These are phyloP conservation scores for Rhodomyrtus psidioides DNA, from an alignment of 441 rosid genomes.

Conservation along the genomic window DNA sequence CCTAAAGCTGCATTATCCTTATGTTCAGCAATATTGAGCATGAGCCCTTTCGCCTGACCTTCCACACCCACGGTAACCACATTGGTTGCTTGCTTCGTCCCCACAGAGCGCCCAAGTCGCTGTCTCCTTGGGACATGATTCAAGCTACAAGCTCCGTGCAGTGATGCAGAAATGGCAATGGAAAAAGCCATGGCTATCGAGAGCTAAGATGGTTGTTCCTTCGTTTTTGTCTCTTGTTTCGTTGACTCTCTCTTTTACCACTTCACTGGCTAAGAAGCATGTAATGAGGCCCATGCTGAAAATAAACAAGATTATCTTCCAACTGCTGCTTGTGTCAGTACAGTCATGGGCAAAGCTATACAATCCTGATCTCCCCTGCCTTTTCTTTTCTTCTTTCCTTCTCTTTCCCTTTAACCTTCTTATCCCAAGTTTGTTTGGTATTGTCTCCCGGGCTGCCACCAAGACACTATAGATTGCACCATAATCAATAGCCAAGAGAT, in stretches of 20 bases:
- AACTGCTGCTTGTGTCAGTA: conserved; percentile 1
- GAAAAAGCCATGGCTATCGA: conserved; percentile 33
- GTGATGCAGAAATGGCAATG: conserved; percentile 37
- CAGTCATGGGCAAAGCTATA: conserved; percentile 13
- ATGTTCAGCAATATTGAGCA: not conserved
- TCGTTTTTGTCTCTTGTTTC: not conserved
- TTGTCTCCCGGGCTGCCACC: not conserved
- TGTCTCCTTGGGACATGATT: conserved; percentile 18
- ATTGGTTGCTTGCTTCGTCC: conserved; percentile 24
- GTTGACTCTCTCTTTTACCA: not conserved
- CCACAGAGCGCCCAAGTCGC: conserved; percentile 10
- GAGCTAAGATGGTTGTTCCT: not conserved
- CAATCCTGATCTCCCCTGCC: not conserved
- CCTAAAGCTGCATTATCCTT: not conserved
- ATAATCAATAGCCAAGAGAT: not conserved
- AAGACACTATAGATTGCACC: not conserved
- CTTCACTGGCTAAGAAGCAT: not conserved
- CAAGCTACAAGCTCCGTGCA: conserved; percentile 18
- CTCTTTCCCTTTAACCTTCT: not conserved
- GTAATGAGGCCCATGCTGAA: conserved; percentile 24
- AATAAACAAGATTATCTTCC: conserved; percentile 27
- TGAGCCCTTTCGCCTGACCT: conserved; percentile 8
- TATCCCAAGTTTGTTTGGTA: not conserved
- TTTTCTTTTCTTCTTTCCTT: not conserved
- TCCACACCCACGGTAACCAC: conserved; percentile 19